A percentile compares a stretch with the other conserved stretches of the same genome.
Conservation (phyloP, 192 early-diverging fungal genomes). For the Coemansia sp. region DNA sequence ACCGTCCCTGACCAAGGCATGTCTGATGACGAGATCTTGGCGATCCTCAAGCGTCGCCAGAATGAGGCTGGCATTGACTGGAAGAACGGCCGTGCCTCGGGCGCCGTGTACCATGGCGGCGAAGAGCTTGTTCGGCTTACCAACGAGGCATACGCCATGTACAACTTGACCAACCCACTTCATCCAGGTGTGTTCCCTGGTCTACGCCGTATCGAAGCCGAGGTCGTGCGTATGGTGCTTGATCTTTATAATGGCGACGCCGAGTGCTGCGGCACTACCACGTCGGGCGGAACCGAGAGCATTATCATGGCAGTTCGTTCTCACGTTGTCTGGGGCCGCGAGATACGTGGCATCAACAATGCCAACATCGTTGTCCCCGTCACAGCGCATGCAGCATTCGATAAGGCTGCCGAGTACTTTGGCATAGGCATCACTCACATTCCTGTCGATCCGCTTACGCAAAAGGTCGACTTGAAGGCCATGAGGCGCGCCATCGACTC, state of each 20-base stretch:
- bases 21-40: constrained; percentile 59
- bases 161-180: constrained; percentile 82
- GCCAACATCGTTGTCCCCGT: constrained; percentile 93
- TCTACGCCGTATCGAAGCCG: constrained; percentile 93
- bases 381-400: constrained; percentile 94
- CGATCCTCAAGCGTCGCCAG: constrained; percentile 61
- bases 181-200: constrained; percentile 96
- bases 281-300: constrained; percentile 92
- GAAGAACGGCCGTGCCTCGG: constrained; percentile 83
- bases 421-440: constrained; percentile 82
- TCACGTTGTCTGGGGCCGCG: constrained; percentile 83
- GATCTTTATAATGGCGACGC: constrained; percentile 77
- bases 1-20: constrained; percentile 68
- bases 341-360: constrained; percentile 73
- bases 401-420: constrained; percentile 93
- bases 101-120: constrained; percentile 92
- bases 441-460: constrained; percentile 76
- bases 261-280: constrained; percentile 81
- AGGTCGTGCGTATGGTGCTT: constrained; percentile 90
- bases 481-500: constrained; percentile 80
- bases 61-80: constrained; percentile 69
- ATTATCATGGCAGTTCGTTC: constrained; percentile 94
- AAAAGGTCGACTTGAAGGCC: constrained; percentile 73
- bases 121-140: constrained; percentile 72
- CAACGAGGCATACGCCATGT: constrained; percentile 80